Evolutionary conservation across 768 basidiomycete genomes (phyloP).

Genomic region (Lactarius trivialis): DNA sequence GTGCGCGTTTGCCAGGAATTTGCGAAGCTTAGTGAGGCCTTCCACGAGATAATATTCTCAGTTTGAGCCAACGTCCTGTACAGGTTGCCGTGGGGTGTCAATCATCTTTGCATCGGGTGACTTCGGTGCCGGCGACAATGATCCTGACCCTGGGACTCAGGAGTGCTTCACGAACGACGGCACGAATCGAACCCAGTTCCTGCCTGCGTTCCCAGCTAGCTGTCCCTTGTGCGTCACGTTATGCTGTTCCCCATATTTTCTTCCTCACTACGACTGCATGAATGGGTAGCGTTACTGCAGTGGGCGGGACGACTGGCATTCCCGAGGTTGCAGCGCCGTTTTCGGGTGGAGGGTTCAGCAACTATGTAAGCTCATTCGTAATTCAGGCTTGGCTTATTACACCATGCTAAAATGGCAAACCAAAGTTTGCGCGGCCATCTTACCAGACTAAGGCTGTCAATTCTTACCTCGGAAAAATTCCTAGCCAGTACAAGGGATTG

Average conservation of each 20-base stretch:
- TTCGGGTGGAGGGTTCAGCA: slow-evolving; percentile 72
- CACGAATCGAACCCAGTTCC: slow-evolving; percentile 45
- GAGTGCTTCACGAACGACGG: slow-evolving; percentile 56
- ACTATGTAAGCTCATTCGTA: slow-evolving; percentile 41
- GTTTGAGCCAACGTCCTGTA: neutral
- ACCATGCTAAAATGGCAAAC: slow-evolving; percentile 26
- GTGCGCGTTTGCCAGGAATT: slow-evolving; percentile 45
- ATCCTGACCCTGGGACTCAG: slow-evolving; percentile 46
- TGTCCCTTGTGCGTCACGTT: slow-evolving; percentile 35
- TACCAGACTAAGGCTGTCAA: slow-evolving; percentile 45
- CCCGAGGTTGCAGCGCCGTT: slow-evolving; percentile 56
- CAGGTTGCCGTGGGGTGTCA: slow-evolving; percentile 61
- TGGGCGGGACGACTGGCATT: slow-evolving; percentile 56
- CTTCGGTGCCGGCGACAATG: slow-evolving; percentile 58
- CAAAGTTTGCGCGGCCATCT: slow-evolving; percentile 43
- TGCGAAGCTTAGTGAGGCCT: slow-evolving; percentile 51
- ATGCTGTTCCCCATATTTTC: neutral
- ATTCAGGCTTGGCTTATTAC: neutral
- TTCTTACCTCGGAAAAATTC: slow-evolving; percentile 38
- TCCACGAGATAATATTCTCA: neutral
- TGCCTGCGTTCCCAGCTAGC: slow-evolving; percentile 50
- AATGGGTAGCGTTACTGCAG: slow-evolving; percentile 52
- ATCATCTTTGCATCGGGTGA: slow-evolving; percentile 64
- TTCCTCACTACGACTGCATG: neutral
- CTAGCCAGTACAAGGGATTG: slow-evolving; percentile 44